Evolutionary conservation across 805 yeast species (phyloP), one percentile per base, ranked within the genome.

Genomic region (Kodamaea restingae): DNA sequence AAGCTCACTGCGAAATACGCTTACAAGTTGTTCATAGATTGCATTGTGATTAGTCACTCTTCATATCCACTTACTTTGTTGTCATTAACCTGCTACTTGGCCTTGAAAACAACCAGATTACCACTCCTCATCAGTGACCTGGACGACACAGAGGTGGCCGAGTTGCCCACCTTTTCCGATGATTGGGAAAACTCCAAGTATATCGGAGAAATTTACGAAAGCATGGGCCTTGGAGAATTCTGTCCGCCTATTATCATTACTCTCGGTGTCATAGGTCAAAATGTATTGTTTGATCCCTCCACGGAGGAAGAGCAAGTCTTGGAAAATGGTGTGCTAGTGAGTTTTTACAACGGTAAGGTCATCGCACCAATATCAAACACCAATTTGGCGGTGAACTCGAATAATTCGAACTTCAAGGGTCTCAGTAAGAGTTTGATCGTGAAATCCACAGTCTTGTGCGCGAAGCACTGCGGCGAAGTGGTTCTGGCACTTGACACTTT

Each of bases 141-240:
- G 22, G 80, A 85, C 52, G 84, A 79, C 48, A 59, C 56, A 37
- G 80, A 80, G 43, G 76, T 87, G 15, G 95, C 84, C 55, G 96
- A 90, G 58, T 81, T 85, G 46, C 97, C 97, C 1, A 83, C 87
- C 0, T 90, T 91, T 52, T 80, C 90, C 29, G 97, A 90, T 52
- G 95, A 88, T 49, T 91, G 84, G 90, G 82, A 70, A 52, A 67
- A 65, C 44, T 77, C 81, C 18, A 69, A 48, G 40, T 71, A 54
- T 27, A 61, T 84, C 21, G 69, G 74, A 11, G 60, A 65, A 2
- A 51, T 60, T 17, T 45, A 49, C 25, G 43, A 43, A 14, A 51
- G 60, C 1, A n/a, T 11, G 14, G 51, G 60, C 1, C 54, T 57
- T 22, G 50, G 61, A 1, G 35, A 33, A 2, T 77, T 77, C 60